Percentiles rank a stretch among this genome's conserved stretches.
These are phyloP conservation scores for Pistacia atlantica DNA, from an alignment of 345 rosid genomes.

Conservation along the genomic window DNA sequence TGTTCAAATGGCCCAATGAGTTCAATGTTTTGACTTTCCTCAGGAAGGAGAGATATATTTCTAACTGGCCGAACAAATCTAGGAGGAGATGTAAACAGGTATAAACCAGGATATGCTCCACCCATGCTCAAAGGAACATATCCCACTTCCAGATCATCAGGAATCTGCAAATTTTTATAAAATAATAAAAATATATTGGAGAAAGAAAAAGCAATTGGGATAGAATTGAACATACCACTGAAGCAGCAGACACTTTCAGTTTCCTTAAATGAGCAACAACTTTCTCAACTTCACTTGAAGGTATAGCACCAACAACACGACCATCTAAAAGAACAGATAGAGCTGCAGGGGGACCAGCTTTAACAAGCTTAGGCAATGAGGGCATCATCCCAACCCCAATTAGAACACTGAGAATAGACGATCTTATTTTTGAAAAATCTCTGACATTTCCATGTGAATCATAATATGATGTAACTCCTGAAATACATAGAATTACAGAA, in stretches of 20 bases:
- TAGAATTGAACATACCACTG: constrained; percentile 56
- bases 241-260: constrained; percentile 76
- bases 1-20: constrained; percentile 97
- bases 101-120: constrained; percentile 93
- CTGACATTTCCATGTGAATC: constrained; percentile 72
- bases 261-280: constrained; percentile 77
- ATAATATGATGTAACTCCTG: constrained; percentile 86
- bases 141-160: constrained; percentile 93
- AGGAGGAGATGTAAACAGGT: constrained; percentile 79
- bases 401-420: constrained; percentile 64
- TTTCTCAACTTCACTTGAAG: constrained; percentile 56
- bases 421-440: constrained; percentile 71
- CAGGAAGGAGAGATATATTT: constrained; percentile 54
- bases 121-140: constrained; percentile 89
- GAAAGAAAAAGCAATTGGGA: constrained; percentile 6
- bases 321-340: constrained; percentile 92
- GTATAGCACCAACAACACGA: constrained; percentile 70
- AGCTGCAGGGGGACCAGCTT: constrained; percentile 82
- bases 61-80: constrained; percentile 88
- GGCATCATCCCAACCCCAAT: constrained; percentile 78
- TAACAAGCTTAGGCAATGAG: constrained; percentile 78
- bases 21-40: constrained; percentile 54
- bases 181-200: constrained; percentile 2
- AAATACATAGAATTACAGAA: constrained; percentile 15
- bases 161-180: constrained; percentile 58